These are phyloP conservation scores for Rhizoctonia solani DNA, from an alignment of 1,284 basidiomycete genomes.

Conservation along the genomic window DNA sequence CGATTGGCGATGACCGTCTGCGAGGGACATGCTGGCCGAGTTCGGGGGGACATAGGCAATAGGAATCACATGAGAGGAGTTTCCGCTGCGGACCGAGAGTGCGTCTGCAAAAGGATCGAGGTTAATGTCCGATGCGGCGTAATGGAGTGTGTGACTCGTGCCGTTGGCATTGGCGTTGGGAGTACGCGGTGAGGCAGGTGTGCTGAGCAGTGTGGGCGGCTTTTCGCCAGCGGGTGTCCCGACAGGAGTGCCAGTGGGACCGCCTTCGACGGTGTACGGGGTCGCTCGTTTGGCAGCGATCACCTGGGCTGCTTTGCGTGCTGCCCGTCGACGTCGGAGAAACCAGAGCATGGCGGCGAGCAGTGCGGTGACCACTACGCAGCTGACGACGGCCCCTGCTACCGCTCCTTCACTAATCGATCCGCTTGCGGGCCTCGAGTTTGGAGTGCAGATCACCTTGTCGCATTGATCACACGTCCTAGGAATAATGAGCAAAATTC, in stretches of 20 bases:
- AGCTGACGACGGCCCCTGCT: conserved; percentile 18
- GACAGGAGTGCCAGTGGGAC: too few species aligned
- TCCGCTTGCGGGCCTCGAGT: neutral
- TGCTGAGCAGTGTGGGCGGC: conserved; percentile 28
- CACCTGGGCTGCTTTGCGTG: conserved; percentile 18
- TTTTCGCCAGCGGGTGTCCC: conserved; percentile 12
- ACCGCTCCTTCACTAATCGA: conserved; percentile 53
- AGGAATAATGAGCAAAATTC: neutral
- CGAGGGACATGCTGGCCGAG: conserved; percentile 36
- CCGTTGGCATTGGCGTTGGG: conserved; percentile 3
- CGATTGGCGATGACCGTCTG: conserved; percentile 33
- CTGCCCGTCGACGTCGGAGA: conserved; percentile 29
- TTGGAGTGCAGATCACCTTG: conserved; percentile 16
- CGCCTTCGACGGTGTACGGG: conserved; percentile 4
- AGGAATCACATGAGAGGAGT: conserved; percentile 74
- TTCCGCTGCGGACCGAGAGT: conserved; percentile 19
- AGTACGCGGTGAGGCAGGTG: conserved; percentile 36
- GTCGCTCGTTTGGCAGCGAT: neutral
- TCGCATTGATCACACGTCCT: conserved; percentile 36
- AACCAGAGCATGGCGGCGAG: conserved; percentile 31
- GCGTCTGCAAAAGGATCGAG: conserved; percentile 35
- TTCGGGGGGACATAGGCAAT: conserved; percentile 72
- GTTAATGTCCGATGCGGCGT: conserved; percentile 33
- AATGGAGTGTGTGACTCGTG: conserved; percentile 33
- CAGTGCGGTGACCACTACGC: neutral